These are phyloP conservation scores for Paraglomus occultum DNA, from an alignment of 192 early-diverging fungal species.

Conservation along the genomic window DNA sequence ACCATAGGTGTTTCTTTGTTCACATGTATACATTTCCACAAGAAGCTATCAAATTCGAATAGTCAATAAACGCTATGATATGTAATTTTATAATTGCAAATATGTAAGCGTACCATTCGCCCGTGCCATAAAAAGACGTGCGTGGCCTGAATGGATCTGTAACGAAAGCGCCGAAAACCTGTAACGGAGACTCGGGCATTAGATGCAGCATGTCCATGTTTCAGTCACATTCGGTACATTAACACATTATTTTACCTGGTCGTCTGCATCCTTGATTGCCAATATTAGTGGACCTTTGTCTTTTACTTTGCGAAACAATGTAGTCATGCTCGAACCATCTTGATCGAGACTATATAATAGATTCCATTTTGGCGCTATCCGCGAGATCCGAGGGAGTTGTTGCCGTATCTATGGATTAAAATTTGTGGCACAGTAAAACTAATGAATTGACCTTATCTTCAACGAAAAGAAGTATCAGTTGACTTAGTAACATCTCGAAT, in stretches of 20 bases:
- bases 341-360: conserved; percentile 91
- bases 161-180: conserved; percentile 81
- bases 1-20: conserved; percentile 31
- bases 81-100: not conserved
- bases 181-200: not conserved
- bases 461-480: not conserved
- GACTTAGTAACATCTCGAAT: not conserved
- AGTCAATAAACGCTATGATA: not conserved
- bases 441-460: not conserved
- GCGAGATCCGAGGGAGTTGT: conserved; percentile 71
- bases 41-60: conserved; percentile 51
- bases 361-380: conserved; percentile 73
- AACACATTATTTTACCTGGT: conserved; percentile 41
- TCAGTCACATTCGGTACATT: too few species aligned
- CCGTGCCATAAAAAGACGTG: conserved; percentile 76
- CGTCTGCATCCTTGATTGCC: conserved; percentile 63
- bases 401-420: conserved; percentile 61
- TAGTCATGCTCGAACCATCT: conserved; percentile 88
- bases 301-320: conserved; percentile 67
- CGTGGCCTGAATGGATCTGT: conserved; percentile 63
- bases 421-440: not conserved
- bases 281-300: conserved; percentile 67
- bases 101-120: conserved; percentile 61
- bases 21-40: conserved; percentile 55
- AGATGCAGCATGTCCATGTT: not conserved